A percentile compares a stretch with the other conserved stretches of the same genome.
phyloP scores from a whole-genome alignment of 78 protist genomes.

The Polysphondylium violaceum region DNA sequence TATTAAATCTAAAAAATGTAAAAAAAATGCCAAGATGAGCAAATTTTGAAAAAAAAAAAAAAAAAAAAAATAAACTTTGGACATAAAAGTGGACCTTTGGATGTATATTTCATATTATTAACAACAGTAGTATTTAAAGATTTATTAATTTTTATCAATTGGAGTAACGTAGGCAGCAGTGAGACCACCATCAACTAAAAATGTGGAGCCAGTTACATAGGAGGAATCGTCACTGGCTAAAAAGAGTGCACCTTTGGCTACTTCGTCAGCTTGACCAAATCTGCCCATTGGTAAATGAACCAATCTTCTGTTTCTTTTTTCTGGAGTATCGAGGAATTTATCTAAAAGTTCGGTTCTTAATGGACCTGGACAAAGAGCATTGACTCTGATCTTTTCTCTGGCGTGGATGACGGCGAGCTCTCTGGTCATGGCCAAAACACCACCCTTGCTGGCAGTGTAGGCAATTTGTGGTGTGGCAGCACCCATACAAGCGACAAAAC shows the following conservation, averaged over 20 bases:
- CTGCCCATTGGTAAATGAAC: constrained; percentile 93
- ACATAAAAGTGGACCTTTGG: not conserved
- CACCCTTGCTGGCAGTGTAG: constrained; percentile 92
- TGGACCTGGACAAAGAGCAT: constrained; percentile 92
- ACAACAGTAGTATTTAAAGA: too few relatives aligned
- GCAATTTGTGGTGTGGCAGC: constrained; percentile 93
- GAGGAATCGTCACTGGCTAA: constrained; percentile 89
- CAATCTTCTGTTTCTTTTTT: constrained; percentile 88
- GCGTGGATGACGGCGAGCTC: constrained; percentile 91
- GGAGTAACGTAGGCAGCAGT: constrained; percentile 90
- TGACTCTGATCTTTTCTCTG: constrained; percentile 85
- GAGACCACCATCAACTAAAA: constrained; percentile 90
- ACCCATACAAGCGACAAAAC: constrained; percentile 90
- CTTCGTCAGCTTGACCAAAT: constrained; percentile 87
- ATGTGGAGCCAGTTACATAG: constrained; percentile 83
- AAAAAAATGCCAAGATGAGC: not conserved
- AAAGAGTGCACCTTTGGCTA: constrained; percentile 88
- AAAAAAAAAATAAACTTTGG: not conserved
- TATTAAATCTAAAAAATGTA: not conserved
- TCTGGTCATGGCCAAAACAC: constrained; percentile 88
- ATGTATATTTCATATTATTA: not conserved
- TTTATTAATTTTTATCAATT: not conserved
- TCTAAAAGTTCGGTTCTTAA: constrained; percentile 82
- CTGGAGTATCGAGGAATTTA: constrained; percentile 85
- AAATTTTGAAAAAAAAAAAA: not conserved